phyloP scores from a whole-genome alignment of 352 stramenopile species.

The Phytophthora foliorum region DNA sequence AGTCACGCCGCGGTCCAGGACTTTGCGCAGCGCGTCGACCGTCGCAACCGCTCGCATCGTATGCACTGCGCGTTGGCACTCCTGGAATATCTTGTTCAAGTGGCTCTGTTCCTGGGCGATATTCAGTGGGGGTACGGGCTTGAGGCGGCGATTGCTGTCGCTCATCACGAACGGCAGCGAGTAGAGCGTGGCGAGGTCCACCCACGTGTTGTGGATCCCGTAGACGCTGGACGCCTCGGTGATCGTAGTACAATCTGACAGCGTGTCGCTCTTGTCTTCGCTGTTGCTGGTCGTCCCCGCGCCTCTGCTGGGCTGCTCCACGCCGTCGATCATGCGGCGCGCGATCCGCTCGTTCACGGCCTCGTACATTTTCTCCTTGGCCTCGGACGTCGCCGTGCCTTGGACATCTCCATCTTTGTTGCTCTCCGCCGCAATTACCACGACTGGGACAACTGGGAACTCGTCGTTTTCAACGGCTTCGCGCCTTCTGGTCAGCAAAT shows the following conservation, averaged over 20 bases:
- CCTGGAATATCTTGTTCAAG: slow-evolving; percentile 79
- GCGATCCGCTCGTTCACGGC: slow-evolving; percentile 76
- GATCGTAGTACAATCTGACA: slow-evolving; percentile 78
- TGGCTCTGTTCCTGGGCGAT: slow-evolving; percentile 73
- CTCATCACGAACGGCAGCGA: slow-evolving; percentile 78
- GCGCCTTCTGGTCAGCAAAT: slow-evolving; percentile 43
- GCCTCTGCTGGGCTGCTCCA: slow-evolving; percentile 23
- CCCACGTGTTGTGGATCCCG: slow-evolving; percentile 82
- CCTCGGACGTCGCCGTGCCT: slow-evolving; percentile 7
- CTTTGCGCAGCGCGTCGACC: slow-evolving; percentile 77
- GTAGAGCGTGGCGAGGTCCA: slow-evolving; percentile 82
- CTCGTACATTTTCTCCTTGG: slow-evolving; percentile 51
- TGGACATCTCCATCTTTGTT: slow-evolving; percentile 11
- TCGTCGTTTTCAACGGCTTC: slow-evolving; percentile 17
- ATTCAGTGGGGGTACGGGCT: slow-evolving; percentile 74
- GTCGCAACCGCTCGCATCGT: slow-evolving; percentile 81
- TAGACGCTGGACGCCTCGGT: slow-evolving; percentile 82
- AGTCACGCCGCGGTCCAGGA: slow-evolving; percentile 79
- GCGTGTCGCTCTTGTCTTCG: slow-evolving; percentile 83
- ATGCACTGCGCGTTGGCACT: slow-evolving; percentile 78
- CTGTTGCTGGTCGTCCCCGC: slow-evolving; percentile 21
- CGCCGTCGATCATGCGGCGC: slow-evolving; percentile 58
- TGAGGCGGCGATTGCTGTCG: slow-evolving; percentile 50
- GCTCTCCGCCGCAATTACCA: background rate
- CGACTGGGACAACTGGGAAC: slow-evolving; percentile 5